Evolutionary conservation across 225 moss, liverwort and hornwort genomes (phyloP), one percentile per base, ranked within the genome.

Genomic region (Straminergon stramineum): DNA sequence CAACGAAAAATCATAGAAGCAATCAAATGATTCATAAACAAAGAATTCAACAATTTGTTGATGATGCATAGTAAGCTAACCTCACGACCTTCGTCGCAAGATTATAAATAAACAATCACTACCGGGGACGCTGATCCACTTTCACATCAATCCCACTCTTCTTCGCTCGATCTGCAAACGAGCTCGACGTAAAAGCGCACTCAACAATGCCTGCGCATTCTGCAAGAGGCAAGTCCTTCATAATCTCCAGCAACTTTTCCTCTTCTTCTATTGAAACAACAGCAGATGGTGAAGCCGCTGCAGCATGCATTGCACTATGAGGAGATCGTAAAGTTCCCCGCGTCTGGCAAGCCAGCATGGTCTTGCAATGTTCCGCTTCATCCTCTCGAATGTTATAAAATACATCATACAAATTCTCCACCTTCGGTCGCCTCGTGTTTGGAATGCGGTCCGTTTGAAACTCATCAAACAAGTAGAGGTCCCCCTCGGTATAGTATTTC

Each of bases 301-400:
- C 86, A 71, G 90, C 52, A 64, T 79, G 85, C 81, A 92, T 92
- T 77, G 93, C 92, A 89, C 90, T 94, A 51, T 97, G 98, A 78
- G 98, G 98, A 89, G 97, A 97, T 48, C 95, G 93, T 64, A 98
- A 87, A 34, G 90, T 94, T 13, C 92, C 94, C 84, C 94, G 95
- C 24, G 94, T 94, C 90, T 98, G 98, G 82, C 98, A 98, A 58
- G 97, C 98, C 43, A 91, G 74, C 98, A 98, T 97, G 65, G 98
- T 98, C 93, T 93, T 96, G 93, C 97, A 97, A 81, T 98, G 98
- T 62, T 98, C 96, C 76, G 97, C 97, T 84, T 98, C 98, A 82
- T 98, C 98, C 90, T 98, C 98, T 43, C 97, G 97, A 51, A 98
- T 98, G 81, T 98, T 98, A 8, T 81, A 95, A 63, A 97, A 98